Percentiles rank a stretch among this genome's conserved stretches.
These are phyloP conservation scores for Gryganskiella cystojenkinii DNA, from an alignment of 192 early-diverging fungal genomes.

Conservation along the genomic window DNA sequence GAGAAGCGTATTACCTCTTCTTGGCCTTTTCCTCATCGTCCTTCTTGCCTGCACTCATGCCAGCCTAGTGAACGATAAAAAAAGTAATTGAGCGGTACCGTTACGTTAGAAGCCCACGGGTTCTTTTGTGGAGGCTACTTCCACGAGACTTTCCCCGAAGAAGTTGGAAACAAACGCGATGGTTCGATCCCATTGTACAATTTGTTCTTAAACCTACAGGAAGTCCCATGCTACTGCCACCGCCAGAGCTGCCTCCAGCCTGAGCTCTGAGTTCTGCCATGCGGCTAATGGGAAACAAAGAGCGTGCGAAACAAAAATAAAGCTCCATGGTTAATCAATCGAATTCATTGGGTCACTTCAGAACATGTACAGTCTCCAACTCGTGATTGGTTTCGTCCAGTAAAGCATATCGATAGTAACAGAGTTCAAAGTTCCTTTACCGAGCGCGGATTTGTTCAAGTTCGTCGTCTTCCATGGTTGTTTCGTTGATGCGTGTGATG, in stretches of 20 bases:
- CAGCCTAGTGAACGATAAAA: slow-evolving; percentile 37
- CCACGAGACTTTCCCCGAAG: not conserved
- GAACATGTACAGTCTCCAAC: not conserved
- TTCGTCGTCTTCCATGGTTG: slow-evolving; percentile 81
- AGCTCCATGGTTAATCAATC: not conserved
- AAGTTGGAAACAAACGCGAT: not conserved
- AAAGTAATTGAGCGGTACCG: not conserved
- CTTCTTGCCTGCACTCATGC: slow-evolving; percentile 46
- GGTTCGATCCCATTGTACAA: too few species aligned
- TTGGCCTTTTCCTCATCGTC: slow-evolving; percentile 78
- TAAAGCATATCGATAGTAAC: too few species aligned
- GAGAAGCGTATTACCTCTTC: slow-evolving; percentile 61
- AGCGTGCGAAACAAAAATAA: not conserved
- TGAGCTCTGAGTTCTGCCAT: slow-evolving; percentile 55
- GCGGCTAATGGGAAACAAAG: slow-evolving; percentile 37
- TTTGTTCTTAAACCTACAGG: slow-evolving; percentile 14
- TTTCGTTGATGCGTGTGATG: slow-evolving; percentile 2
- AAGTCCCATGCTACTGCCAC: slow-evolving; percentile 35
- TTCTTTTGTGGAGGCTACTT: too few species aligned
- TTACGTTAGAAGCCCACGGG: slow-evolving; percentile 51
- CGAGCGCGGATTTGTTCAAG: slow-evolving; percentile 79
- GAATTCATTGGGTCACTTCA: slow-evolving; percentile 14
- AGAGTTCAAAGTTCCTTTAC: slow-evolving; percentile 43
- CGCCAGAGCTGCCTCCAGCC: slow-evolving; percentile 23
- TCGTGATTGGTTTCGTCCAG: not conserved